Evolutionary conservation across 352 stramenopile species (phyloP).

Genomic region (Aphanomyces euteiches): DNA sequence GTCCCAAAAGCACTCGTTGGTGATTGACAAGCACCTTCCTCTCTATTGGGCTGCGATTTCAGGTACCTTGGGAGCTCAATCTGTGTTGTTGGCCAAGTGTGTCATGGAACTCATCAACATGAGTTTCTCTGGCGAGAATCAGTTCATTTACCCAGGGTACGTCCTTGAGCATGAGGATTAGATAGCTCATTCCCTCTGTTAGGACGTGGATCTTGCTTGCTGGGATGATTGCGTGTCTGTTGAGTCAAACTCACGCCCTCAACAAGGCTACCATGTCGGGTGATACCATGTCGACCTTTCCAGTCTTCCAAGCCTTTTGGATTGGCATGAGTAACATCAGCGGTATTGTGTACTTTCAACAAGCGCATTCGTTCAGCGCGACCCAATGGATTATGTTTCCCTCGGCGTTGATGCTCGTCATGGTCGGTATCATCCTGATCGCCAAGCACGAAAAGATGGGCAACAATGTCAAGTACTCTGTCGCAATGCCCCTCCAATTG

Average conservation of each 20-base stretch:
- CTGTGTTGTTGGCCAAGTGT: constrained; percentile 80
- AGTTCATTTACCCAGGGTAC: constrained; percentile 83
- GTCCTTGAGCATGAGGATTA: constrained; percentile 36
- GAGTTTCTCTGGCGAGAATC: constrained; percentile 75
- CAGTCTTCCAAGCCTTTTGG: constrained; percentile 86
- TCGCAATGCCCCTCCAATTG: constrained; percentile 83
- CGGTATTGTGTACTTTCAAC: constrained; percentile 84
- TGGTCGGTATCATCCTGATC: constrained; percentile 70
- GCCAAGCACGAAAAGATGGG: constrained; percentile 87
- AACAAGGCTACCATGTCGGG: constrained; percentile 83
- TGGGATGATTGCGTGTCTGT: constrained; percentile 65
- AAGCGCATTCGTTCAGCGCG: constrained; percentile 73
- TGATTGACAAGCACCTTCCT: constrained; percentile 81
- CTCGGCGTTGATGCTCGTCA: constrained; percentile 59
- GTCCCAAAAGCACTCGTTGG: constrained; percentile 75
- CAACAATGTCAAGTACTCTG: constrained; percentile 85
- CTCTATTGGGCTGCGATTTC: constrained; percentile 86
- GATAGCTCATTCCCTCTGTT: neutral
- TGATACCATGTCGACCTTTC: constrained; percentile 83
- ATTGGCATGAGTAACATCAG: constrained; percentile 87
- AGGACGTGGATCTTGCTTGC: constrained; percentile 37
- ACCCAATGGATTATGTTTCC: constrained; percentile 84
- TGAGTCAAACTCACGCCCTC: constrained; percentile 82
- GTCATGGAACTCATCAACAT: constrained; percentile 82
- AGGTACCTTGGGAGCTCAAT: constrained; percentile 75